A percentile compares a stretch with the other conserved stretches of the same genome.
Conservation (phyloP, 768 basidiomycete species). For the Panellus pusillus region DNA sequence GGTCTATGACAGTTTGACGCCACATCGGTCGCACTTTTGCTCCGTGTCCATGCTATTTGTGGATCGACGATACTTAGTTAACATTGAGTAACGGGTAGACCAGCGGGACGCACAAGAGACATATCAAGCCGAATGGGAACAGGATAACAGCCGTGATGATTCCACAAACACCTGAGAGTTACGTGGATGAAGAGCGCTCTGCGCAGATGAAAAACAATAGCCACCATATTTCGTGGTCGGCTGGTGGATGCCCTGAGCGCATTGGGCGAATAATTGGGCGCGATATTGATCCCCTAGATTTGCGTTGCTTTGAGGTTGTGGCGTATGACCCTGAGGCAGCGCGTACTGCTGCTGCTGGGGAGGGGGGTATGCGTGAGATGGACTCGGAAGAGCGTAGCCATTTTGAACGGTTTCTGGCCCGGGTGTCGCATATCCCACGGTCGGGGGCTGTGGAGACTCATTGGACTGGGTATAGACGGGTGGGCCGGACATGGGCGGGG, state of each 20-base stretch:
- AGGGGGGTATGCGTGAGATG: background rate
- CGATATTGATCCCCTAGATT: conserved; percentile 29
- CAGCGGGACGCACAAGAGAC: conserved; percentile 26
- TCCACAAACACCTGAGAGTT: conserved; percentile 7
- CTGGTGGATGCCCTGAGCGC: conserved; percentile 27
- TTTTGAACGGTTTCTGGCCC: background rate
- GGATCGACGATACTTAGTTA: conserved; percentile 1
- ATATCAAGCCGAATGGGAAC: conserved; percentile 31
- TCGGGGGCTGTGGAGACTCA: background rate
- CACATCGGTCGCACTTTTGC: conserved; percentile 32
- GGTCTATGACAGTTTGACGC: conserved; percentile 25
- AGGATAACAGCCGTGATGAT: conserved; percentile 25
- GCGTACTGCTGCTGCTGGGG: conserved; percentile 7
- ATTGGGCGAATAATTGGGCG: conserved; percentile 25
- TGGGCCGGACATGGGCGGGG: conserved; percentile 2
- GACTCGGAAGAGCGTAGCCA: conserved; percentile 1
- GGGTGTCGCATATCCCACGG: background rate
- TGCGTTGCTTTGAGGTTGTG: conserved; percentile 8
- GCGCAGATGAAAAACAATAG: background rate
- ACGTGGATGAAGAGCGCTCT: background rate
- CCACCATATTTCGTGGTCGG: conserved; percentile 24
- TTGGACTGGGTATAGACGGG: conserved; percentile 7
- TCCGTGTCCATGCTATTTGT: conserved; percentile 30
- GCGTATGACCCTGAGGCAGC: background rate
- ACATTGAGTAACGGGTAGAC: conserved; percentile 24